Base-by-base conservation (phyloP, 495 filamentous ascomycete genomes). In the Penicillium canariense region DNA sequence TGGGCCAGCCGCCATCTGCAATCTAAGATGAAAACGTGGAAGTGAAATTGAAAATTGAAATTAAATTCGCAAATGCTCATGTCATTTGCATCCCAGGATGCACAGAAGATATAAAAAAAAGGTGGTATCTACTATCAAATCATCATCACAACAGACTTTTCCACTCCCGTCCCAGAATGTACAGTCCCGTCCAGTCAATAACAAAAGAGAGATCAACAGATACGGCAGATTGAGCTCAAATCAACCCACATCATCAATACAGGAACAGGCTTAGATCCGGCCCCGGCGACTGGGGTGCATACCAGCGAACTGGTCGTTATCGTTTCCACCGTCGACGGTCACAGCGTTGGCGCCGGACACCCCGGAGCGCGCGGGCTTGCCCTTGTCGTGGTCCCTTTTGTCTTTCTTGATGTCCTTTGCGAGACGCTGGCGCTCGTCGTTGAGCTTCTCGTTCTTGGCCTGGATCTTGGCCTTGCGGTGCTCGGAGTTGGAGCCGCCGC, bases 371-470 rank as follows among this genome's bases (percentile, higher is more conserved):
- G 12, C 39, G 11, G 44, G 40, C n/a, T 25, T 44, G 7, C 44
- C 23, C 47, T 60, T 71, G 8, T 67, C 69, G 50, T 71, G 67
- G 49, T 62, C 63, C 48, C 66, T 69, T 69, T 77, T 74, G 60
- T 78, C 70, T 50, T 72, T 70, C 55, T 76, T 75, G 55, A 78
- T 73, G 50, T 81, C 73, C 65, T 79, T 77, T 5, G 68, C 65
- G 55, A 74, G 68, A 52, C 82, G 83, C 43, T 80, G 78, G 36
- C 92, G 81, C 77, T 96, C 84, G 58, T 95, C 90, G 56, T 88
- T 81, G 23, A 97, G 78, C 75, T 91, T 92, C 61, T 81, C 77
- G 73, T 97, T 98, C 82, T 96, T 96, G 10, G 78, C 78, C 59
- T 81, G 73, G 65, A 98, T 86, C 76, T 93, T 96, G 40, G 83